Conservation (phyloP, 1,139 yeast genomes). For the Sugiyamaella novakii region DNA sequence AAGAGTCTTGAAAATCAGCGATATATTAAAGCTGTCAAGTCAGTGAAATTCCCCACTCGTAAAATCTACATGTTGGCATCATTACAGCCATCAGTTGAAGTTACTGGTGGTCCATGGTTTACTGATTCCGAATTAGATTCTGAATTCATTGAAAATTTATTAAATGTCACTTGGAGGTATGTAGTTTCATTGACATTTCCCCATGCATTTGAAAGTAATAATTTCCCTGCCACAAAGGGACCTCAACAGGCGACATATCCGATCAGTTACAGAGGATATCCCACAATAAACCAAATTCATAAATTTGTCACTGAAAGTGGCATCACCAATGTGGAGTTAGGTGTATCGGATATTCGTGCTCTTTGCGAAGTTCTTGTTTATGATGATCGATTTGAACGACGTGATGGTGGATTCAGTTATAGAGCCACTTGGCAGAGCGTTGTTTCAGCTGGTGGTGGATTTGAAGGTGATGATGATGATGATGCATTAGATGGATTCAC, state of each 20-base stretch:
- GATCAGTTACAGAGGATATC: constrained; percentile 62
- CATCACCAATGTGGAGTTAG: constrained; percentile 80
- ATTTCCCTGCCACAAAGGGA: constrained; percentile 16
- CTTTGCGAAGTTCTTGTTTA: constrained; percentile 84
- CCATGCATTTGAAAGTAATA: constrained; percentile 51
- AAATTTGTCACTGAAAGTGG: constrained; percentile 74
- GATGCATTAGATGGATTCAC: constrained; percentile 36
- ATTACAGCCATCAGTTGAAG: constrained; percentile 90
- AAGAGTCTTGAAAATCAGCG: constrained; percentile 82
- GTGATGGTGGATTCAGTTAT: constrained; percentile 48
- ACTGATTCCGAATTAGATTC: constrained; percentile 94
- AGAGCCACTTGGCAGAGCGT: constrained; percentile 60
- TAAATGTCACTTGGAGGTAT: constrained; percentile 86
- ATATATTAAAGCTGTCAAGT: constrained; percentile 84
- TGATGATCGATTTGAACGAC: constrained; percentile 80
- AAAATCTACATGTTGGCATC: constrained; percentile 94
- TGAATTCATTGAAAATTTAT: constrained; percentile 83
- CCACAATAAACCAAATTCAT: constrained; percentile 70
- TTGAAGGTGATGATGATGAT: constrained; percentile 33
- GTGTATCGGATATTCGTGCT: constrained; percentile 70
- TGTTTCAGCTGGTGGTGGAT: constrained; percentile 61
- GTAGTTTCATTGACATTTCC: constrained; percentile 79
- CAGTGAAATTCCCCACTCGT: constrained; percentile 94
- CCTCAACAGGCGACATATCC: constrained; percentile 48
- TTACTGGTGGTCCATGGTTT: constrained; percentile 99